Evolutionary conservation across 768 basidiomycete species (phyloP), one percentile per base, ranked within the genome.

Genomic region (Mycena albidolilacea): DNA sequence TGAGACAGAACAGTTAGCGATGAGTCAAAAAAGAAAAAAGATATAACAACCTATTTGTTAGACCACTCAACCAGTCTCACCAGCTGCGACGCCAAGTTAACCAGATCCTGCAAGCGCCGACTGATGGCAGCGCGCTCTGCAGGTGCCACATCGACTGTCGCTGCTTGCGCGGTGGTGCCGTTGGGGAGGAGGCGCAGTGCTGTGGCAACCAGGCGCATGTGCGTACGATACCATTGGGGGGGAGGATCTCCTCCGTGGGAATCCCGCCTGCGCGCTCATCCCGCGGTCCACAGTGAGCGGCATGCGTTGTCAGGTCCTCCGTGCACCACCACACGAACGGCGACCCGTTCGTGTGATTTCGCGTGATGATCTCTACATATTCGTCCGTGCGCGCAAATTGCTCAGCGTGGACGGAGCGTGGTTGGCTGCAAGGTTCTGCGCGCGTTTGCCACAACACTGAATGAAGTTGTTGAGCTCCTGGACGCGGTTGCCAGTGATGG

Each of bases 241-340:
- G 69, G 21, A 48, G 38, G 8, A 70, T 21, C 54, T 70, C 69
- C 57, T 70, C 63, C 55, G 69, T 64, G 19, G 37, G 55, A 9
- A 70, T 37, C 14, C 69, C 69, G n/a, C 63, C 62, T 9, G 30
- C 19, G 9, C 35, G 35, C 69, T 70, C 62, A 21, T 58, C 2
- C 21, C 15, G 30, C 15, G 63, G 63, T 8, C 69, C 69, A 19
- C 69, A 70, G 11, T 55, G 35, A 15, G 44, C 41, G 8, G 19
- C 44, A n/a, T 64, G 63, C 9, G n/a, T n/a, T 6, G 5, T 5
- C 59, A 39, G 14, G 12, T 60, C 57, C 21, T 50, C n/a, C n/a
- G n/a, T 48, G 43, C 58, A 57, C 70, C 70, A 71, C 64, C 70
- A 71, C 35, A 71, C 64, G n/a, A 59, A 61, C 23, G 15, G n/a